Percentiles rank a stretch among this genome's conserved stretches.
Evolutionary conservation across 371 early-diverging fungal species (phyloP).

Genomic region (Ordospora colligata): DNA sequence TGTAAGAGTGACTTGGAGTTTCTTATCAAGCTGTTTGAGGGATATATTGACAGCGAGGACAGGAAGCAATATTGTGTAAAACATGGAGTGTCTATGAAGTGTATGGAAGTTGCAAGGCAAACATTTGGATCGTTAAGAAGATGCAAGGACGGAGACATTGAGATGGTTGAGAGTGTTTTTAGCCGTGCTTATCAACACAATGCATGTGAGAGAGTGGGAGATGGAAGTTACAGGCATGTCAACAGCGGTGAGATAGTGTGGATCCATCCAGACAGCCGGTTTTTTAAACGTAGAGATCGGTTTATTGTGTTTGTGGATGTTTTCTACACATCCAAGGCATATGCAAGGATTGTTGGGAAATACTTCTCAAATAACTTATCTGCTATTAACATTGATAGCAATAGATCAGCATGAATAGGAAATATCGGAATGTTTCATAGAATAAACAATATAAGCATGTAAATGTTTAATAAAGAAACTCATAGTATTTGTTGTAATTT

Average conservation of each 20-base stretch:
- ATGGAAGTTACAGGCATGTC: conserved; percentile 43
- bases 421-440: too few relatives aligned
- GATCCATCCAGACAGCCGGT: conserved; percentile 50
- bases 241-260: conserved; percentile 14
- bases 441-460: background rate
- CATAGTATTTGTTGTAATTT: conserved; percentile 29
- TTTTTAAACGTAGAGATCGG: conserved; percentile 47
- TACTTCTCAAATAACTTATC: conserved; percentile 10
- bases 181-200: conserved; percentile 49
- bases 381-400: background rate
- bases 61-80: conserved; percentile 39
- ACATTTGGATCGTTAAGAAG: conserved; percentile 28
- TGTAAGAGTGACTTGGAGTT: conserved; percentile 29
- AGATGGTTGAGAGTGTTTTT: conserved; percentile 35
- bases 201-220: conserved; percentile 32
- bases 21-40: conserved; percentile 25
- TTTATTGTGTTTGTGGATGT: conserved; percentile 51
- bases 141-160: conserved; percentile 26
- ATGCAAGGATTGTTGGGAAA: conserved; percentile 48
- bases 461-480: background rate
- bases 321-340: conserved; percentile 43
- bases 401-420: too few relatives aligned
- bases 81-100: conserved; percentile 17
- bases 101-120: conserved; percentile 26
- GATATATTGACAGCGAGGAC: conserved; percentile 34